Evolutionary conservation across 2,329 filamentous ascomycete species (phyloP).

Genomic region (Apiospora sp.): DNA sequence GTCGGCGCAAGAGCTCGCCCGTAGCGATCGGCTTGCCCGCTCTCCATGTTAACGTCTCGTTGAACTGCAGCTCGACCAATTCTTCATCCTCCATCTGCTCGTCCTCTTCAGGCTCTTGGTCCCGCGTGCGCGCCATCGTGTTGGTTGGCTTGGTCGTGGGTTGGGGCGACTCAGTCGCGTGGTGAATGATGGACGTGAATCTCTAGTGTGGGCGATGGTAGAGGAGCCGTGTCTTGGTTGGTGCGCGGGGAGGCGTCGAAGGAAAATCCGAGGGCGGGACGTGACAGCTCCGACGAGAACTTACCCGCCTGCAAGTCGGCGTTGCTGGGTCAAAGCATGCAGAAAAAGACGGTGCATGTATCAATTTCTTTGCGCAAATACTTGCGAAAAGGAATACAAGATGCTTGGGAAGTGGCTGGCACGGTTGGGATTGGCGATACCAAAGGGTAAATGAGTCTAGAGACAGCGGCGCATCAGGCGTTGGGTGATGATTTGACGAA

Average conservation of each 20-base stretch:
- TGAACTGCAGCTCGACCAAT: slow-evolving; percentile 71
- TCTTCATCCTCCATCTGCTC: slow-evolving; percentile 49
- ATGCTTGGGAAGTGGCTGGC: background rate
- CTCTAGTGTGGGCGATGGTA: slow-evolving; percentile 16
- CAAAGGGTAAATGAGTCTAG: background rate
- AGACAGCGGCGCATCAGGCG: slow-evolving; percentile 17
- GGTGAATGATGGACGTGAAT: background rate
- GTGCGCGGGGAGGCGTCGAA: slow-evolving; percentile 17
- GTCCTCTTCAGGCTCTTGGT: slow-evolving; percentile 37
- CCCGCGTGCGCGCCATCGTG: slow-evolving; percentile 24
- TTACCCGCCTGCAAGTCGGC: slow-evolving; percentile 15
- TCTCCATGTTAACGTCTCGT: slow-evolving; percentile 88
- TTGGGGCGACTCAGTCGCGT: slow-evolving; percentile 12
- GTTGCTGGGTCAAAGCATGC: slow-evolving; percentile 15
- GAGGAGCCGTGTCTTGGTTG: slow-evolving; percentile 7
- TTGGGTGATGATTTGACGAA: slow-evolving; percentile 19
- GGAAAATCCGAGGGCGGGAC: slow-evolving; percentile 19
- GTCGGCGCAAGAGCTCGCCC: slow-evolving; percentile 79
- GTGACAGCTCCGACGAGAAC: background rate
- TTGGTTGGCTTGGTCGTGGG: slow-evolving; percentile 3
- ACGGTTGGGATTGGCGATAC: background rate
- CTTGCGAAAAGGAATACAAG: background rate
- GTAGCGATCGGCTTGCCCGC: slow-evolving; percentile 89
- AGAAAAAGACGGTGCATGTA: slow-evolving; percentile 4
- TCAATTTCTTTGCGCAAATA: background rate